Base-by-base conservation (phyloP, 257 asterid species). In the Solanum bulbocastanum region DNA sequence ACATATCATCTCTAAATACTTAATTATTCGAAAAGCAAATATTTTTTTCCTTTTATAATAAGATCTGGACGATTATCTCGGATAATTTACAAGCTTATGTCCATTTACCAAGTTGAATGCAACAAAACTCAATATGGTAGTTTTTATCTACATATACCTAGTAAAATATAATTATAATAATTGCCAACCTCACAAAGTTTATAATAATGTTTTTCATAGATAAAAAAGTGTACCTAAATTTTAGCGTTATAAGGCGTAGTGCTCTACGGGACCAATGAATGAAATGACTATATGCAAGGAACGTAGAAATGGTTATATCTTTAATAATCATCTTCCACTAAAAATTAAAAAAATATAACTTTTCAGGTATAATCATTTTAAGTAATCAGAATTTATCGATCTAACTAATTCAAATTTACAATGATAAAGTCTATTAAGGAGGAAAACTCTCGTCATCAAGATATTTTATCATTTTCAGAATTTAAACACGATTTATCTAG, bases 241-340 rank as follows among this genome's bases (percentile, higher is more conserved):
- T 81, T 32, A 5, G 44, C 12, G 7, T 82, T 49, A 79, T 16
- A 49, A 82, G 30, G 69, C 85, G 49, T 82, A 46, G 85, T 49
- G 86, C 86, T 49, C 18, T 20, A 81, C 30, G 68, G 65, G 85
- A 30, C 68, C 85, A 46, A n/a, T 8, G 42, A 49, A 10, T 9
- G 7, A 49, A 49, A 82, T 82, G 86, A 49, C 86, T 49, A 82
- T 82, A 82, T 82, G 12, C 86, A 82, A 49, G 69, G 86, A 30
- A 82, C 25, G 20, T 6, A 49, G 30, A 12, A 82, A 82, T 46
- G 12, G 44, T 79, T 44, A 25, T 82, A 18, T 82, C 68, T 82
- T 82, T 10, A 14, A 82, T 35, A 82, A 49, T 82, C 86, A 82
- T 10, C 20, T 46, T 82, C 86, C 86, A 46, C 86, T 82, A 49